These are phyloP conservation scores for Penicillium thymicola DNA, from an alignment of 2,329 filamentous ascomycete genomes.

Conservation along the genomic window DNA sequence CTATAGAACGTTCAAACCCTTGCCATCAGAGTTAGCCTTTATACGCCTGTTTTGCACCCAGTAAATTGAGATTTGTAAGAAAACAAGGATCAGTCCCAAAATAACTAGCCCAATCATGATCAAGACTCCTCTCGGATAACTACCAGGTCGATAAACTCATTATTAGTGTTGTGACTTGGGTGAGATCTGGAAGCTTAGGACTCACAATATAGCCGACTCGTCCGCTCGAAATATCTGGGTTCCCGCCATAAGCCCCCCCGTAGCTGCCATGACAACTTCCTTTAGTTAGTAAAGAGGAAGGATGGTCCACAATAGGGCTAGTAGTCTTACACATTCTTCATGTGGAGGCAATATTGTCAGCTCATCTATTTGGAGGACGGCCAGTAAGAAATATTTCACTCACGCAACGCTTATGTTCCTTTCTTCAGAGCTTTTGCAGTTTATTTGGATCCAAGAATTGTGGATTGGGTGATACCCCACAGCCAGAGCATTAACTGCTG, in stretches of 20 bases:
- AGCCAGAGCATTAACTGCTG: constrained; percentile 49
- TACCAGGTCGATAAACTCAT: constrained; percentile 9
- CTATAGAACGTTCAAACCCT: neutral
- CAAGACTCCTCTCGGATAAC: constrained; percentile 45
- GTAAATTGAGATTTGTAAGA: constrained; percentile 32
- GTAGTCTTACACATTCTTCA: constrained; percentile 26
- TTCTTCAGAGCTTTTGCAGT: constrained; percentile 48
- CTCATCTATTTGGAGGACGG: neutral
- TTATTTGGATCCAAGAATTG: constrained; percentile 54
- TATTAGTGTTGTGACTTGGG: neutral
- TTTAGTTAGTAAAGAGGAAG: neutral
- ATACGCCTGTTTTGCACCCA: neutral
- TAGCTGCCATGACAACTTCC: constrained; percentile 49
- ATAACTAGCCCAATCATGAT: constrained; percentile 48
- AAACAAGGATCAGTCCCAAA: constrained; percentile 41
- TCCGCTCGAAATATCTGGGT: constrained; percentile 51
- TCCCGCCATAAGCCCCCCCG: constrained; percentile 51
- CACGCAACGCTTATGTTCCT: constrained; percentile 51
- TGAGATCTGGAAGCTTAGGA: neutral
- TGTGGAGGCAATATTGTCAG: constrained; percentile 34
- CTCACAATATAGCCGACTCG: constrained; percentile 38
- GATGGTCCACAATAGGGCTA: neutral
- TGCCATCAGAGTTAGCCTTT: neutral
- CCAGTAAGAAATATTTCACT: constrained; percentile 14
- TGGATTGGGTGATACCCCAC: constrained; percentile 55